Evolutionary conservation across 2,329 filamentous ascomycete species (phyloP), one percentile per base, ranked within the genome.

Genomic region (Stagonosporopsis rhizophila): DNA sequence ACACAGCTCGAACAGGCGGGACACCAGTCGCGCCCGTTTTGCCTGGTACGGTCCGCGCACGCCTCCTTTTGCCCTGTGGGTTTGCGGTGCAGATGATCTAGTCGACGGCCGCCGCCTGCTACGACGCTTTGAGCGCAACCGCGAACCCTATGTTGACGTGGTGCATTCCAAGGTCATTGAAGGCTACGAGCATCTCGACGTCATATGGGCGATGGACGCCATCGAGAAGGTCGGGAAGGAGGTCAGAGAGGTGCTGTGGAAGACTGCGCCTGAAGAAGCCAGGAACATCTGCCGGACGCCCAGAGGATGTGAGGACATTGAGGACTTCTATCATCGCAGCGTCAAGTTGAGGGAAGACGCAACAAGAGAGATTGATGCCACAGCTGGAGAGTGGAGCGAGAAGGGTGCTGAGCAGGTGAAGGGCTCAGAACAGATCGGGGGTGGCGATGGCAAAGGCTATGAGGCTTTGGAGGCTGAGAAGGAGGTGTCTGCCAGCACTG

Each of bases 201-300:
- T 97, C 1, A 87, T 98, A 34, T 97, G 94, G 94, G 92, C 93
- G 0, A 91, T 97, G 82, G 92, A 97, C 70, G 87, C 87, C 0
- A 86, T 92, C 15, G 88, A 94, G 44, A 85, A 94, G 73, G 90
- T 97, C 0, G 95, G 93, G 5, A 82, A 80, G 53, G 93, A 96
- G 77, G 80, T 97, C 0, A 84, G 87, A 27, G 88, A 94, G 67
- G 88, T 96, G 14, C 75, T 97, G 12, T 97, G 93, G 93, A 87
- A 87, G 75, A 96, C 91, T 1, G 81, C 83, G 52, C 75, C 81
- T 3, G 74, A 78, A 19, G 78, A 80, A 80, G 87, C 78, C 32
- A 85, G 85, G 48, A 79, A 80, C 11, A 51, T 77, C 20, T 94
- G 89, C 68, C 82, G 86, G 23, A 80, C 85, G 9, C 91, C 91